Base-by-base conservation (phyloP, 306 rosid genomes). In the Fragaria ananassa region DNA sequence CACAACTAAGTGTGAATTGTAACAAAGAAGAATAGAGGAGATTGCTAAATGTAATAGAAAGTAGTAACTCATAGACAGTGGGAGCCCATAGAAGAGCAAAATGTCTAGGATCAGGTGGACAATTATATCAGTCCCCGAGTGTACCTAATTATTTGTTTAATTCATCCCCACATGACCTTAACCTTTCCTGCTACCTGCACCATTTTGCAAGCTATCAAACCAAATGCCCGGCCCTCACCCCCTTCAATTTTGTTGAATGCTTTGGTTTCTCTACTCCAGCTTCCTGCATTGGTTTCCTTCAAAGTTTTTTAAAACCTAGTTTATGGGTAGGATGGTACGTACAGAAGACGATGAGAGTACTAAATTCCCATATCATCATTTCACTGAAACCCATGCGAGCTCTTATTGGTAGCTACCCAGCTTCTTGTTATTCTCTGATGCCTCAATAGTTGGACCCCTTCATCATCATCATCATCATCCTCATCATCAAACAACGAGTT, bases 31-130 rank as follows among this genome's bases (percentile, higher is more conserved):
- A 13, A 31, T 23, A 57, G 34, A 57, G 2, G 37, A 62, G 3
- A 4, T 31, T 31, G 66, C 42, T 13, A 14, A 15, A 31, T 62
- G 50, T 14, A 29, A 49, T 41, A 6, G 35, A 66, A 2, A 42
- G 11, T 2, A 3, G 5, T 34, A 17, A 50, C 45, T 34, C 60
- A 27, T 45, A 70, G 76, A 51, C 74, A 10, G 84, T 88, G 92
- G 97, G 94, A 79, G 80, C 89, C 94, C 88, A 83, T 57, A 62
- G 85, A 85, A 88, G 91, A 23, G 89, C 77, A 88, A 75, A 74
- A 81, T 85, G 97, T 89, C 95, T 71, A 77, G 88, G 85, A 81
- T 83, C 84, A 13, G 93, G 95, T 88, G 83, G 97, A 88, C 97
- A 86, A 81, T 82, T 78, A 83, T 78, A 85, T 83, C 84, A 87